Conservation (phyloP, 2,329 filamentous ascomycete species). For the Calonectria pteridis region DNA sequence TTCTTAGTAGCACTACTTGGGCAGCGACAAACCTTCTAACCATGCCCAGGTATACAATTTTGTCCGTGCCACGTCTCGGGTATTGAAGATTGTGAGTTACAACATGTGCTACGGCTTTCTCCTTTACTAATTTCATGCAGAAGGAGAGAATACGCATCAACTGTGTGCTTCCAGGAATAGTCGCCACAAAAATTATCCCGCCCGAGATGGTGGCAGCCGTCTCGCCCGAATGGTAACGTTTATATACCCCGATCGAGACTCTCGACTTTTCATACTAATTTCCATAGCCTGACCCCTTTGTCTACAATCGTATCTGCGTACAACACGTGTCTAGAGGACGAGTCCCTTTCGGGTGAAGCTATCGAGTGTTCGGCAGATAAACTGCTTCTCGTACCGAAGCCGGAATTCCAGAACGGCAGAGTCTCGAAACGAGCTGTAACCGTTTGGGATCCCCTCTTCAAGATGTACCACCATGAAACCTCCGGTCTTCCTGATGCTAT, state of each 20-base stretch:
- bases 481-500: slow-evolving; percentile 54
- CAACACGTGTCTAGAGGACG: slow-evolving; percentile 59
- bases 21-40: background rate
- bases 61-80: slow-evolving; percentile 52
- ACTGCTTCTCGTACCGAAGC: slow-evolving; percentile 27
- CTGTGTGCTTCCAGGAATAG: slow-evolving; percentile 60
- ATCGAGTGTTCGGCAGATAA: slow-evolving; percentile 60
- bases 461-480: slow-evolving; percentile 57
- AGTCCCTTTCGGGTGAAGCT: slow-evolving; percentile 54
- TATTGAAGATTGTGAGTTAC: slow-evolving; percentile 49
- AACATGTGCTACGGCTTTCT: background rate
- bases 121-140: background rate
- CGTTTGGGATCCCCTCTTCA: slow-evolving; percentile 63
- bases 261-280: background rate
- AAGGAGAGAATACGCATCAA: slow-evolving; percentile 65
- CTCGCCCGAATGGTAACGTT: slow-evolving; percentile 44
- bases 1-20: background rate
- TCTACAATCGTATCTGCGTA: slow-evolving; percentile 60
- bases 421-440: slow-evolving; percentile 57
- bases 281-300: slow-evolving; percentile 53
- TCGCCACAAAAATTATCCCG: slow-evolving; percentile 59
- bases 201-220: slow-evolving; percentile 58
- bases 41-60: slow-evolving; percentile 45
- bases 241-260: background rate
- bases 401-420: slow-evolving; percentile 55